These are phyloP conservation scores for Arabis alpina DNA, from an alignment of 345 rosid genomes.

Conservation along the genomic window DNA sequence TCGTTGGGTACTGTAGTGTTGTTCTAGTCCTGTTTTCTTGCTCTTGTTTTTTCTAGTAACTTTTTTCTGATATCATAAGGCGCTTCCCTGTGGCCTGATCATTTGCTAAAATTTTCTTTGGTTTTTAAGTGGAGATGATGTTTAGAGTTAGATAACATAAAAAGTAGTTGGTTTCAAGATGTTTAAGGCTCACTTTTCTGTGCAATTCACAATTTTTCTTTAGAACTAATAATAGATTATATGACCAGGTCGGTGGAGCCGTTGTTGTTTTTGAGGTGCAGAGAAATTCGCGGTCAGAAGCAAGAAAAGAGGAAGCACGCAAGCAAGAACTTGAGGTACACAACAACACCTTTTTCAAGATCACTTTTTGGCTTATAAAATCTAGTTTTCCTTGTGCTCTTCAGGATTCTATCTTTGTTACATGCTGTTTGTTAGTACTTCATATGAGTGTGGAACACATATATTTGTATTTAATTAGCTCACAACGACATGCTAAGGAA, in stretches of 20 bases:
- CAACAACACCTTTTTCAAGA: not conserved
- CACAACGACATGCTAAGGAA: not conserved
- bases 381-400: not conserved
- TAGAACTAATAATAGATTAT: conserved; percentile 26
- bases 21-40: not conserved
- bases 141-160: conserved; percentile 1
- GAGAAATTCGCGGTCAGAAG: conserved; percentile 88
- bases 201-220: conserved; percentile 12
- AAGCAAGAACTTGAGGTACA: conserved; percentile 74
- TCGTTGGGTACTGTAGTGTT: not conserved
- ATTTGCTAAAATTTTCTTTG: not conserved
- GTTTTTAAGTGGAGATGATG: conserved; percentile 21
- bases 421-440: conserved; percentile 3
- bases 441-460: not conserved
- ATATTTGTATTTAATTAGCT: not conserved
- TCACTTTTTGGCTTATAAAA: too few relatives aligned
- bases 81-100: not conserved
- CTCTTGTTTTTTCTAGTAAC: conserved; percentile 11
- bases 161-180: not conserved
- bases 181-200: too few relatives aligned
- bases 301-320: conserved; percentile 79
- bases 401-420: not conserved
- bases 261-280: conserved; percentile 86
- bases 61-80: not conserved
- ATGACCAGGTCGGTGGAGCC: conserved; percentile 77